A percentile compares a stretch with the other conserved stretches of the same genome.
phyloP scores from a whole-genome alignment of 805 yeast genomes.

The Saccharomyces mikatae region DNA sequence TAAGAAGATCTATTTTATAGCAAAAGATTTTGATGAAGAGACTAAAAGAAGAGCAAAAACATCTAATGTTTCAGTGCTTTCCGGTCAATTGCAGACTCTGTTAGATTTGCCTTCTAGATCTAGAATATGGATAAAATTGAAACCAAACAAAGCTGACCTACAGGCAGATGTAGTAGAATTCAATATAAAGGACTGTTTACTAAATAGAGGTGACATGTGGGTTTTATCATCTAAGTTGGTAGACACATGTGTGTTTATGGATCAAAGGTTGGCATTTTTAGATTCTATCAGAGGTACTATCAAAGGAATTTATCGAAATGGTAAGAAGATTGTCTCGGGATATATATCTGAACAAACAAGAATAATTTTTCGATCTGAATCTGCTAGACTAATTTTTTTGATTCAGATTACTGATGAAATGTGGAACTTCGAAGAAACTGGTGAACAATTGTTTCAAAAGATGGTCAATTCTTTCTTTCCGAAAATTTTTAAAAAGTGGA shows the following conservation, averaged over 20 bases:
- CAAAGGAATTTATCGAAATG: slow-evolving; percentile 53
- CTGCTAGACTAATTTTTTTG: slow-evolving; percentile 73
- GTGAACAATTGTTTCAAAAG: slow-evolving; percentile 88
- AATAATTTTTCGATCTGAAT: slow-evolving; percentile 81
- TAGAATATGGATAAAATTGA: slow-evolving; percentile 49
- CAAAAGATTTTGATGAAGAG: slow-evolving; percentile 31
- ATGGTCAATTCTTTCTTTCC: slow-evolving; percentile 90
- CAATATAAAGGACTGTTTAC: slow-evolving; percentile 66
- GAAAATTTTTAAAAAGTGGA: slow-evolving; percentile 79
- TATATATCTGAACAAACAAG: slow-evolving; percentile 68
- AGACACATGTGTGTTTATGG: slow-evolving; percentile 56
- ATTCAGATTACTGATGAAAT: slow-evolving; percentile 89
- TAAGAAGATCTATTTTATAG: slow-evolving; percentile 39
- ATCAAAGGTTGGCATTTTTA: slow-evolving; percentile 57
- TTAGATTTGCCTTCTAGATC: slow-evolving; percentile 63
- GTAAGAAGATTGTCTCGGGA: slow-evolving; percentile 64
- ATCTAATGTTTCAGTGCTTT: slow-evolving; percentile 46
- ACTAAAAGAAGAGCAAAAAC: slow-evolving; percentile 25
- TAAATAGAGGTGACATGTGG: slow-evolving; percentile 94
- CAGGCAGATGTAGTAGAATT: slow-evolving; percentile 73
- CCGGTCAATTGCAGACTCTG: slow-evolving; percentile 50
- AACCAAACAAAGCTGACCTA: slow-evolving; percentile 41
- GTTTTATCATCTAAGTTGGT: slow-evolving; percentile 53
- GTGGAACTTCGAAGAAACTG: slow-evolving; percentile 98
- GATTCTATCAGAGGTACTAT: slow-evolving; percentile 57